These are phyloP conservation scores for Epichloe gansuensis DNA, from an alignment of 2,329 filamentous ascomycete genomes.

Conservation along the genomic window DNA sequence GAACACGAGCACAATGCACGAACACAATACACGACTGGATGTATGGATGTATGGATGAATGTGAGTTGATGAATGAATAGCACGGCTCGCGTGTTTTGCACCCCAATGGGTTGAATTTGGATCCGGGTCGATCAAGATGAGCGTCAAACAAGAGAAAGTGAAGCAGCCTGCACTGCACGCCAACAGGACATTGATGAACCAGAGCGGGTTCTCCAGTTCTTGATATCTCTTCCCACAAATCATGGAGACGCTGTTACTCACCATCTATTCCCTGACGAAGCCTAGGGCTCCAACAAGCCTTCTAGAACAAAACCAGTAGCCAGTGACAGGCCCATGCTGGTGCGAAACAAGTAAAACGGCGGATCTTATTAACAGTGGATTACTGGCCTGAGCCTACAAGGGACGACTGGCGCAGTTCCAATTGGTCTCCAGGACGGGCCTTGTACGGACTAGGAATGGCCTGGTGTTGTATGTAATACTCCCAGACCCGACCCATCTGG, in stretches of 20 bases:
- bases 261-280: background rate
- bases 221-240: constrained; percentile 4
- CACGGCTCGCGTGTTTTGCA: no score
- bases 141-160: background rate
- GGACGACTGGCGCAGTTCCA: background rate
- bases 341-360: constrained; percentile 2
- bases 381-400: background rate
- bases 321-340: constrained; percentile 4
- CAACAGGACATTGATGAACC: no score
- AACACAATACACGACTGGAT: no score
- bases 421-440: background rate
- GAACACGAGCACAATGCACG: no score
- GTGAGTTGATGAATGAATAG: no score
- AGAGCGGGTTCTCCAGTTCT: background rate
- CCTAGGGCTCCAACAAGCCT: constrained; percentile 3
- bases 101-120: no score
- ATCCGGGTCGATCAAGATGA: background rate
- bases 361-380: background rate
- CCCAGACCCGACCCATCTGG: no score
- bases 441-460: no score
- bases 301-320: constrained; percentile 4
- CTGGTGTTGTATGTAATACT: no score
- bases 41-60: no score
- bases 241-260: constrained; percentile 2
- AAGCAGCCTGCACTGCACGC: background rate